These are phyloP conservation scores for Puccinellia tenuiflora DNA, from an alignment of 176 grass and related monocot genomes.

Conservation along the genomic window DNA sequence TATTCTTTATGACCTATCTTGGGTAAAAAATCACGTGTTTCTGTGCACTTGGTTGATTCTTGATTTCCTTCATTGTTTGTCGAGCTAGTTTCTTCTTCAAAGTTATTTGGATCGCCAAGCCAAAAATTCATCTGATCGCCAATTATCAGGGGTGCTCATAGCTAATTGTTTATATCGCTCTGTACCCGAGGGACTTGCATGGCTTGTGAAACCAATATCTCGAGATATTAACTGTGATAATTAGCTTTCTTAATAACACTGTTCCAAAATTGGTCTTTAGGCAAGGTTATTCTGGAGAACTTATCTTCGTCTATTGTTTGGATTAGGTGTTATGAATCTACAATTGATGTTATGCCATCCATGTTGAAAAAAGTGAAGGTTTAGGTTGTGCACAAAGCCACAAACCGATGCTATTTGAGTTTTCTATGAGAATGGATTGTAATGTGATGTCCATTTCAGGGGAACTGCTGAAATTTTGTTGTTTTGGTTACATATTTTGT, in stretches of 20 bases:
- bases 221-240: not conserved
- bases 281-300: not conserved
- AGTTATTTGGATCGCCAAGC: not conserved
- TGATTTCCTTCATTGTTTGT: not conserved
- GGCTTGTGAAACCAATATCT: not conserved
- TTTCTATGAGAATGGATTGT: not conserved
- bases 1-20: not conserved
- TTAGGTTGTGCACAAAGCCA: not conserved
- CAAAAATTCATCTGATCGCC: not conserved
- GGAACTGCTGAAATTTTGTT: not conserved
- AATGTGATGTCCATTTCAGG: not conserved
- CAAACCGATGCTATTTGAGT: not conserved
- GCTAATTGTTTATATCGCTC: not conserved
- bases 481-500: not conserved
- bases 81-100: not conserved
- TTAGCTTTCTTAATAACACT: not conserved
- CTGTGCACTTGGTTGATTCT: not conserved
- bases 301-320: not conserved
- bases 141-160: not conserved
- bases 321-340: not conserved
- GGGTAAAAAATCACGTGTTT: not conserved
- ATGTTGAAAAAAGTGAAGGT: not conserved
- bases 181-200: not conserved
- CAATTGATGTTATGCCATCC: not conserved
- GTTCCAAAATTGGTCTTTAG: not conserved